phyloP scores from a whole-genome alignment of 768 basidiomycete genomes.

The Amanita brunnescens region DNA sequence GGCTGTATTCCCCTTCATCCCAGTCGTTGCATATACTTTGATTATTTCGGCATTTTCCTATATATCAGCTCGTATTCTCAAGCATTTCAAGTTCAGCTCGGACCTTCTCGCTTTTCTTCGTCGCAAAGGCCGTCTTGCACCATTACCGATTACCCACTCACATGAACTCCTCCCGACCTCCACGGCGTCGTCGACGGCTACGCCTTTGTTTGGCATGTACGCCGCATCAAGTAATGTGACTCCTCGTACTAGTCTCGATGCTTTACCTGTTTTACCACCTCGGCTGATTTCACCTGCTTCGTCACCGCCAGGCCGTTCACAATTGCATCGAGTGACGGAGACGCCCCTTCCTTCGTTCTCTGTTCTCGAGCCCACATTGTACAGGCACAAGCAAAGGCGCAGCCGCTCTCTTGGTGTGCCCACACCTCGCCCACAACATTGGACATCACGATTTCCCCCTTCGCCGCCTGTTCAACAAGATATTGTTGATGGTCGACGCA shows the following conservation, averaged over 20 bases:
- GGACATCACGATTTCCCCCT: conserved; percentile 4
- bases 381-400: conserved; percentile 1
- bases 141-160: neutral
- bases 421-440: neutral
- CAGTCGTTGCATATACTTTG: conserved; percentile 3
- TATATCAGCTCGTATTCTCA: conserved; percentile 5
- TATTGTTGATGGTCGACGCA: neutral
- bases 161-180: conserved; percentile 10
- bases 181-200: conserved; percentile 13
- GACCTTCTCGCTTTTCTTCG: conserved; percentile 6
- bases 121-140: neutral
- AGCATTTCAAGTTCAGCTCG: conserved; percentile 4
- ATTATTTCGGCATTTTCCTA: conserved; percentile 7
- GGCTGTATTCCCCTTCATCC: conserved; percentile 5
- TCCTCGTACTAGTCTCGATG: conserved; percentile 1
- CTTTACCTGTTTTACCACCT: neutral
- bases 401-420: conserved; percentile 5
- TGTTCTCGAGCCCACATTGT: conserved; percentile 5
- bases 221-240: conserved; percentile 5
- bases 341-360: conserved; percentile 2
- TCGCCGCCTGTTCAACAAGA: conserved; percentile 3
- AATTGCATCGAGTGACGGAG: neutral
- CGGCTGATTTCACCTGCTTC: conserved; percentile 5
- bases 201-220: conserved; percentile 4
- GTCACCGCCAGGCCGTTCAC: neutral